Percentiles rank a stretch among this genome's conserved stretches.
Evolutionary conservation across 1,284 basidiomycete genomes (phyloP).

Genomic region (Ustilago crameri): DNA sequence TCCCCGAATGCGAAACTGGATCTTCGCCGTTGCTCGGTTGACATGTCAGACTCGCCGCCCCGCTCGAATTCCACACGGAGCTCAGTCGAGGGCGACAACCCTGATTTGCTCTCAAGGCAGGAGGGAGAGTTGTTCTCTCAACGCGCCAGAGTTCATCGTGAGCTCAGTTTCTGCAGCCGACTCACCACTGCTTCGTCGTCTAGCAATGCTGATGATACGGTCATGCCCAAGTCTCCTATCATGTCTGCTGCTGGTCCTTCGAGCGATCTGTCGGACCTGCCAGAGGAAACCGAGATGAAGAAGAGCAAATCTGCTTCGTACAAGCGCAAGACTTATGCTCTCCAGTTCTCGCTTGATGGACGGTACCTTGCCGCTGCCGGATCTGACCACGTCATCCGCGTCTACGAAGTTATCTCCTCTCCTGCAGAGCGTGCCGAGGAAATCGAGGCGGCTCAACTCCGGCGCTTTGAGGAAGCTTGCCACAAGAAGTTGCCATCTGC

Average conservation of each 20-base stretch:
- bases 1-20: conserved; percentile 10
- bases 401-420: conserved; percentile 50
- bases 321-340: conserved; percentile 64
- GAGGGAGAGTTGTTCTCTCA: background rate
- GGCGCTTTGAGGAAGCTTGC: conserved; percentile 4
- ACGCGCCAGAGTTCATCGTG: conserved; percentile 15
- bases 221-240: conserved; percentile 26
- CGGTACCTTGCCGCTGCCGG: conserved; percentile 68
- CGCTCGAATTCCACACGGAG: conserved; percentile 3
- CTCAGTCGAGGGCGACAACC: conserved; percentile 6
- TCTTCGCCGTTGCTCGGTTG: conserved; percentile 12
- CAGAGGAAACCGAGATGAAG: conserved; percentile 7
- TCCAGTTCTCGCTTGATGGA: conserved; percentile 67
- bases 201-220: conserved; percentile 4
- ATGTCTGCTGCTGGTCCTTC: conserved; percentile 6
- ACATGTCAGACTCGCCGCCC: background rate
- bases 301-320: conserved; percentile 5
- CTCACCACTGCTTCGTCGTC: conserved; percentile 16
- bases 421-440: conserved; percentile 38
- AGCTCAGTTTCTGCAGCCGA: conserved; percentile 23
- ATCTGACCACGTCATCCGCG: conserved; percentile 66
- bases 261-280: conserved; percentile 7
- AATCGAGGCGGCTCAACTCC: conserved; percentile 21
- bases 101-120: background rate
- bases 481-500: conserved; percentile 1